Evolutionary conservation across 2,329 filamentous ascomycete genomes (phyloP), one percentile per base, ranked within the genome.

Genomic region (Stachybotrys chlorohalonatus): DNA sequence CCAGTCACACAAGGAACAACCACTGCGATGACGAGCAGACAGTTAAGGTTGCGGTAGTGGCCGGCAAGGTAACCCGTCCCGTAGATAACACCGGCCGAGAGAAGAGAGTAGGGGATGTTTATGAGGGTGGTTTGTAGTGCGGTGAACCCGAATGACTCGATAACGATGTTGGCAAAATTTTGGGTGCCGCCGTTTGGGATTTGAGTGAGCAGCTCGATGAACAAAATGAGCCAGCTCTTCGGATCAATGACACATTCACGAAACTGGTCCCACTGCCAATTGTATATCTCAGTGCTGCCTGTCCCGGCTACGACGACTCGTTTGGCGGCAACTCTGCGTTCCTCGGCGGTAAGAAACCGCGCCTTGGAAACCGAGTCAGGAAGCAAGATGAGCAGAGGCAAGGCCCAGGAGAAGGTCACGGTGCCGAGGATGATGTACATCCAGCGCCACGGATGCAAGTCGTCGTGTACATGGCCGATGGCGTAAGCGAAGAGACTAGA

Each of bases 171-270:
- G 47, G 77, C 76, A 51, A 84, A 84, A 59, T 76, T 80, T 59
- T 81, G 77, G 0, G 80, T 82, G 30, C 83, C 82, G 36, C 82
- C 82, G 57, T 85, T 86, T 47, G 83, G 81, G 30, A 85, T 83
- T 64, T 82, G 78, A 2, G 74, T 78, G 3, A 79, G 64, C 5
- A 84, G 57, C 24, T 76, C 73, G 24, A 85, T 74, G 2, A 68
- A 70, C 55, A 82, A 74, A 49, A 85, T 73, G 51, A 84, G 68
- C 81, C 80, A 85, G 0, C 80, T 81, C 64, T 85, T 84, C 3
- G 79, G 80, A 58, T 84, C 82, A 9, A 70, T 53, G 0, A 84
- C 63, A 51, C 79, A 82, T 63, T 85, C 81, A 6, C 65, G 55
- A 31, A 75, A 66, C 60, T 85, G 82, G 2, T 74, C 68, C 71